Evolutionary conservation across 2,329 filamentous ascomycete species (phyloP), one percentile per base, ranked within the genome.

Genomic region (Pseudogymnoascus sp.): DNA sequence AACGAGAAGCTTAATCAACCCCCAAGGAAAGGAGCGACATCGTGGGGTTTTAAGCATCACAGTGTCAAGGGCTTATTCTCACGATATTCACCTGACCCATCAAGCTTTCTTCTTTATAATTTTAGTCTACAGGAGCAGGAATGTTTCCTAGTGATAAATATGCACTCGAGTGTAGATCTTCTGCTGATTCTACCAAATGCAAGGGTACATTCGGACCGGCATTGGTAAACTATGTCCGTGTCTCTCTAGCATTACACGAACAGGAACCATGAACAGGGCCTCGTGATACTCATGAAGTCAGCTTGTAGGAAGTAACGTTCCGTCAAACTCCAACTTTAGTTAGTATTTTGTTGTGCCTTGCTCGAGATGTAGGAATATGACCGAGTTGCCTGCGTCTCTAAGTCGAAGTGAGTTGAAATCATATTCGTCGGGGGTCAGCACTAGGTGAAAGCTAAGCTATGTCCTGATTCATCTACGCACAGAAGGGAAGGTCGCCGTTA

Each of bases 131-230:
- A 50, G 33, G 21, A 40, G 37, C 14, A 18, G 35, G 50, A 61
- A 64, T 64, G 64, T 63, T 50, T 62, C 63, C 65, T 59, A 67
- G 64, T 66, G 63, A 62, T 64, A 60, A 28, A 38, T 28, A n/a
- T 50, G 44, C 44, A 25, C 23, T n/a, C 23, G 23, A 25, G 7
- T 50, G 44, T 50, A 25, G 44, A 50, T 50, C 44, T 28, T 50
- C 6, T 50, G 23, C 21, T 28, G 44, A 25, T 50, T 50, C 44
- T 50, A 25, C 21, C 42, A 28, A 14, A 50, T 50, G 21, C 21
- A n/a, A 5, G 12, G 44, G 23, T 50, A 50, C 44, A 50, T n/a
- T 28, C 44, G 44, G 16, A 50, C 42, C 16, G 18, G 40, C 40
- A 23, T 10, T 14, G 42, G 18, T 33, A 33, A 33, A 33, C 31